Evolutionary conservation across 169 alveolate genomes (phyloP), one percentile per base, ranked within the genome.

Genomic region (Toxoplasma gondii): DNA sequence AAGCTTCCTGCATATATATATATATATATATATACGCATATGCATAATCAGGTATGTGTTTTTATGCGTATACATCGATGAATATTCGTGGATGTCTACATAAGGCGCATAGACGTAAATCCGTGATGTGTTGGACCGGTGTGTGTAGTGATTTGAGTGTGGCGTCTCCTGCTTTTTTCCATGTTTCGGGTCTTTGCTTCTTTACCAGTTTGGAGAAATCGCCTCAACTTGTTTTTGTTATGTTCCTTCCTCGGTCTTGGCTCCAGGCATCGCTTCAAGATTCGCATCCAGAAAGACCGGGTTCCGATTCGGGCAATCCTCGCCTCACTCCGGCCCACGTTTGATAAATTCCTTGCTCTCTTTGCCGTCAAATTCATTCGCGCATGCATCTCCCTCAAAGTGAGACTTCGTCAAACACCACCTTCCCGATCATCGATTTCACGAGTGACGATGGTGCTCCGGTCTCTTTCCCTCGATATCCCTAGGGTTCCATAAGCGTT

Each of bases 211-310:
- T 82, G 53, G 49, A n/a, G 78, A 12, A 31, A 10, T 36, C 1
- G 64, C 29, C 41, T 43, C 54, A 4, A 2, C 24, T 34, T 4
- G 69, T 1, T n/a, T 19, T 83, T n/a, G 49, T 29, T 1, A 24
- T 78, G 86, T 1, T 29, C 22, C 86, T n/a, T 4, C 45, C 44
- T 16, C 7, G 39, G 27, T 19, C 44, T 12, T 78, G 36, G 54
- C 29, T 24, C 84, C 64, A 88, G 92, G 34, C 92, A 88, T 54
- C 92, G 92, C 49, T 88, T 88, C 92, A 88, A 88, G 58, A 45
- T 88, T 9, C 83, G 92, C 16, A 88, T 88, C 27, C 83, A 45
- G 84, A 45, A 54, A 27, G 92, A 88, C 64, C 24, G 84, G 9
- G 92, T 88, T 53, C 92, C 92, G 58, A 16, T 88, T 31, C 81